These are phyloP conservation scores for Psophocarpus tetragonolobus DNA, from an alignment of 306 rosid genomes.

Conservation along the genomic window DNA sequence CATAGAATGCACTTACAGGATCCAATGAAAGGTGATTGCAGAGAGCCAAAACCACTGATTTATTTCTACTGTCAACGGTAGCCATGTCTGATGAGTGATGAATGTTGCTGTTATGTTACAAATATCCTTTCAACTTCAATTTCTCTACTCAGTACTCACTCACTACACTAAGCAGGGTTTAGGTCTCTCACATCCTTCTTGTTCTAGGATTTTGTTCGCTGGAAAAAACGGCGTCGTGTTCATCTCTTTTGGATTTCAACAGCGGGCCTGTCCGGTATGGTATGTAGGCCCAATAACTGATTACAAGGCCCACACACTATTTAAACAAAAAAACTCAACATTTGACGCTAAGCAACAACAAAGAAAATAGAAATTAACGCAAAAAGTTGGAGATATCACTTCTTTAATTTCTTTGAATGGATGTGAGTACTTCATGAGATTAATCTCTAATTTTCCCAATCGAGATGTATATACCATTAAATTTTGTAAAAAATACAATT, in stretches of 20 bases:
- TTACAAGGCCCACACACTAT: background rate
- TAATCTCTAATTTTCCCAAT: too few relatives aligned
- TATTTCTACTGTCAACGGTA: conserved; percentile 45
- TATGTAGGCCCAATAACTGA: background rate
- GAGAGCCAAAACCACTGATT: conserved; percentile 56
- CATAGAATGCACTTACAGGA: conserved; percentile 49
- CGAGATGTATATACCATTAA: too few relatives aligned
- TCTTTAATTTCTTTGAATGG: too few relatives aligned
- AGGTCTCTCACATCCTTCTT: background rate
- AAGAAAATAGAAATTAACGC: too few relatives aligned
- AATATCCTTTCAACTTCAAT: conserved; percentile 1
- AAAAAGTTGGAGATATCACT: too few relatives aligned
- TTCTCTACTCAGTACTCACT: background rate
- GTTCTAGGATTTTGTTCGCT: background rate
- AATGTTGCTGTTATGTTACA: conserved; percentile 26
- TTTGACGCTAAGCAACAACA: too few relatives aligned
- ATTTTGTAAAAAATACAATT: too few relatives aligned
- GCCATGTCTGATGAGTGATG: conserved; percentile 51
- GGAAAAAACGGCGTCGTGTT: conserved; percentile 14
- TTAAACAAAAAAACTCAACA: background rate
- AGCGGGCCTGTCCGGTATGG: background rate
- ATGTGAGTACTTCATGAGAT: too few relatives aligned
- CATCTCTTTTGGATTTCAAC: background rate
- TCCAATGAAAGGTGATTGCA: conserved; percentile 60
- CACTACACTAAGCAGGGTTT: conserved; percentile 18